Conservation (phyloP, 2,329 filamentous ascomycete genomes). For the Alternaria conjuncta region DNA sequence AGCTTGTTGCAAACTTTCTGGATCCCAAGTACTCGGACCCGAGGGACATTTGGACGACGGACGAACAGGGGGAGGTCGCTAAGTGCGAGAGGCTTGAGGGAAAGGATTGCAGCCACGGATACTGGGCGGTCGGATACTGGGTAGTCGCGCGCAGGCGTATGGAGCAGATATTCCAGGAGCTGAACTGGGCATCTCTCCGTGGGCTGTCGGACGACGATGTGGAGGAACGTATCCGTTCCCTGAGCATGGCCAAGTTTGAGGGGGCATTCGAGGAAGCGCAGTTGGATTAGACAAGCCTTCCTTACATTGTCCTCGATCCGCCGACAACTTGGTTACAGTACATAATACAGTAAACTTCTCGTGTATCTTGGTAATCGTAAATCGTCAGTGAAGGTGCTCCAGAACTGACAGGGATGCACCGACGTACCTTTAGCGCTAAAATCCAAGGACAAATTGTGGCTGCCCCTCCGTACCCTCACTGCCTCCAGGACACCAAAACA, state of each 20-base stretch:
- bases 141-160: not conserved
- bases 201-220: not conserved
- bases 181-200: not conserved
- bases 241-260: not conserved
- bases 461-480: not conserved
- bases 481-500: not conserved
- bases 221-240: not conserved
- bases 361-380: not conserved
- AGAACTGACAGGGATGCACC: not conserved
- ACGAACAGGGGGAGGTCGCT: not conserved
- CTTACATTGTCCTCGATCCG: not conserved
- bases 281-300: not conserved
- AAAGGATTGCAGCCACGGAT: not conserved
- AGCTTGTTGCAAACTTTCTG: not conserved
- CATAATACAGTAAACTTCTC: not conserved
- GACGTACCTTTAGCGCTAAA: not conserved
- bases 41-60: not conserved
- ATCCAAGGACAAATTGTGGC: not conserved
- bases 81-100: not conserved
- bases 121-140: not conserved
- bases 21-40: not conserved
- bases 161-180: not conserved
- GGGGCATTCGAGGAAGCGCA: not conserved
- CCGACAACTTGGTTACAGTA: not conserved
- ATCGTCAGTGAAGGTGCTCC: not conserved